Conservation (phyloP, 2,329 filamentous ascomycete genomes). For the Microsporum audouinii region DNA sequence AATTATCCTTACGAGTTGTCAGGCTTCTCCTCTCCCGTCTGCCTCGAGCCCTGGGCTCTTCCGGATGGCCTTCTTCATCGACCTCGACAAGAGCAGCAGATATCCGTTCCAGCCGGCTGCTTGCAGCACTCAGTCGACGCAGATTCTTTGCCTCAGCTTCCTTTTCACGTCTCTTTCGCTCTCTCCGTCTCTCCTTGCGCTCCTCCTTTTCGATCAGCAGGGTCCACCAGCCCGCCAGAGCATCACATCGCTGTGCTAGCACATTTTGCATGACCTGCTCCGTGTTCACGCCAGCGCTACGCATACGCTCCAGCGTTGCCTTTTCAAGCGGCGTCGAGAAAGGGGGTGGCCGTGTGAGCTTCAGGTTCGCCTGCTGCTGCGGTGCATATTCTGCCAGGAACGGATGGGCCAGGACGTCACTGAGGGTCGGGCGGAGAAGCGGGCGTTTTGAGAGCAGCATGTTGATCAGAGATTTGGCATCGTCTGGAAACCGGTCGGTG, state of each 20-base stretch:
- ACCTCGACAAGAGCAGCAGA: conserved; percentile 67
- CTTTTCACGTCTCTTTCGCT: conserved; percentile 72
- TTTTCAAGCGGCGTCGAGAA: conserved; percentile 83
- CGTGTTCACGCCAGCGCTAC: conserved; percentile 83
- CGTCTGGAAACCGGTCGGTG: conserved; percentile 64
- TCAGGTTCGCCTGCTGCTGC: conserved; percentile 78
- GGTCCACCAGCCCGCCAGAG: conserved; percentile 91
- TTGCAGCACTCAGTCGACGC: conserved; percentile 75
- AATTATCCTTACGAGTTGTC: conserved; percentile 36
- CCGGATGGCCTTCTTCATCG: conserved; percentile 57
- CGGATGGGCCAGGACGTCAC: conserved; percentile 76
- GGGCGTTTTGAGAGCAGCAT: conserved; percentile 82
- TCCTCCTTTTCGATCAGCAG: conserved; percentile 88
- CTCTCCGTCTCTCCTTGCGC: conserved; percentile 67
- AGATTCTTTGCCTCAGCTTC: conserved; percentile 71
- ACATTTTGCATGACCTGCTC: conserved; percentile 93
- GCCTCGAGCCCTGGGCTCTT: conserved; percentile 57
- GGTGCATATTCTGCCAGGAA: conserved; percentile 81
- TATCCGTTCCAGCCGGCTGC: conserved; percentile 70
- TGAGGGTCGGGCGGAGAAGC: conserved; percentile 64
- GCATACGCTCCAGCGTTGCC: conserved; percentile 84
- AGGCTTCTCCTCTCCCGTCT: conserved; percentile 65
- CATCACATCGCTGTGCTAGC: conserved; percentile 75
- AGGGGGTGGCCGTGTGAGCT: conserved; percentile 64
- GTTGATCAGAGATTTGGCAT: conserved; percentile 66